A percentile compares a stretch with the other conserved stretches of the same genome.
Conservation (phyloP, 768 basidiomycete genomes). For the Naganishia antarctica region DNA sequence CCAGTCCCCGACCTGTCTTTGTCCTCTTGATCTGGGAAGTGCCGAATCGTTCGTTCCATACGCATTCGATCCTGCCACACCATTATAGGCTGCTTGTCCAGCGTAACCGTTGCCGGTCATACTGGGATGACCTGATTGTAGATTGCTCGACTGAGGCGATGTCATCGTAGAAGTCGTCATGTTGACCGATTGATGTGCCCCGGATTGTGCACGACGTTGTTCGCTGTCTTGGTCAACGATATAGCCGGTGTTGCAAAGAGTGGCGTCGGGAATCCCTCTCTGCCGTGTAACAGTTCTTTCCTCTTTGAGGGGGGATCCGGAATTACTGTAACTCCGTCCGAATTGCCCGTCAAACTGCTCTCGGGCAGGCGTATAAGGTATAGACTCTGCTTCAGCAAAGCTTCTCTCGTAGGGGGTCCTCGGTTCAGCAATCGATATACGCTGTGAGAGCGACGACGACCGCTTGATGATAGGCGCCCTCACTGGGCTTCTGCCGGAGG, state of each 20-base stretch:
- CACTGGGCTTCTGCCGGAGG: constrained; percentile 2
- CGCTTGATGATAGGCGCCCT: not conserved
- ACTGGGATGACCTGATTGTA: not conserved
- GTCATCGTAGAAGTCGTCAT: not conserved
- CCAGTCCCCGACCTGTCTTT: constrained; percentile 77
- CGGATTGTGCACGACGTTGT: not conserved
- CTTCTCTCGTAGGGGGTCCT: not conserved
- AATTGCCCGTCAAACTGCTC: not conserved
- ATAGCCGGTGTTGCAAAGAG: not conserved
- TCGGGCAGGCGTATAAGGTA: not conserved
- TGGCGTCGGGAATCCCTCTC: not conserved
- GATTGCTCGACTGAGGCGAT: not conserved
- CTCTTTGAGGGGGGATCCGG: not conserved
- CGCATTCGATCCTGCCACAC: not conserved
- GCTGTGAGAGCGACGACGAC: constrained; percentile 6
- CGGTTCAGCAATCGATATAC: not conserved
- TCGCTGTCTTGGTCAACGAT: not conserved
- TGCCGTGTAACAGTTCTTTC: not conserved
- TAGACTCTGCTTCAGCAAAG: not conserved
- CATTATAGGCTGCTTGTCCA: not conserved
- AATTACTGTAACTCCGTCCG: not conserved
- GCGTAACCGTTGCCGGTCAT: not conserved
- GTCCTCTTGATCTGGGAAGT: not conserved
- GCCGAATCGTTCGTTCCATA: not conserved
- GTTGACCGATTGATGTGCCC: not conserved